Base-by-base conservation (phyloP, 257 asterid species). In the Osmanthus fragrans region DNA sequence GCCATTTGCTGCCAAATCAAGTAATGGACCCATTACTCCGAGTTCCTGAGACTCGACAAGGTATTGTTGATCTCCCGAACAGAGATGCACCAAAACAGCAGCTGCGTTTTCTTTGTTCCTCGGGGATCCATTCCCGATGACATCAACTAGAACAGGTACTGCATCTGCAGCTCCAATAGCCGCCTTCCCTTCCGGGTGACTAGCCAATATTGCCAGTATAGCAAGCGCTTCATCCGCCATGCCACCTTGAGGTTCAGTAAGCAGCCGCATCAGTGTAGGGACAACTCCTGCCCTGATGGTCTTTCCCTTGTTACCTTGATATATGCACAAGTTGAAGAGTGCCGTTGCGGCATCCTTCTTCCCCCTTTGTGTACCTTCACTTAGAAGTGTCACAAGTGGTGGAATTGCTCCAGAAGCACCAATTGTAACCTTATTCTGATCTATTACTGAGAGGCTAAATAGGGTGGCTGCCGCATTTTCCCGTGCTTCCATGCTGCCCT, bases 401-500 rank as follows among this genome's bases (percentile, higher is more conserved):
- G 97, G 94, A 71, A 96, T 92, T 16, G 97, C 99, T 18, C 98
- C 98, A 0, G 88, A 88, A 25, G 89, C 85, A 12, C 98, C 99
- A 5, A 96, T 92, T 2, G 89, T 90, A 0, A 92, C 90, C 88
- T 96, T 93, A 80, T 93, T 92, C 51, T 93, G 97, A 49, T 93
- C 99, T 9, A 94, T 86, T 13, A 96, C 98, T 1, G 99, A 96
- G 73, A 96, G 94, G 87, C 98, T 93, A 76, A 96, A 96, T 7
- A 96, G 87, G 13, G 98, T 89, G 15, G 99, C 99, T 0, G 99
- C 98, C 2, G 99, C 98, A 67, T 96, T 96, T 85, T 94, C 99
- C 72, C 98, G 77, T 0, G 98, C 97, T 81, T 92, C 99, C 96
- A 87, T 89, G 91, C 97, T 90, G 42, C 97, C 99, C 75, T 82